Conservation (phyloP, 192 early-diverging fungal species). For the Geranomyces variabilis region DNA sequence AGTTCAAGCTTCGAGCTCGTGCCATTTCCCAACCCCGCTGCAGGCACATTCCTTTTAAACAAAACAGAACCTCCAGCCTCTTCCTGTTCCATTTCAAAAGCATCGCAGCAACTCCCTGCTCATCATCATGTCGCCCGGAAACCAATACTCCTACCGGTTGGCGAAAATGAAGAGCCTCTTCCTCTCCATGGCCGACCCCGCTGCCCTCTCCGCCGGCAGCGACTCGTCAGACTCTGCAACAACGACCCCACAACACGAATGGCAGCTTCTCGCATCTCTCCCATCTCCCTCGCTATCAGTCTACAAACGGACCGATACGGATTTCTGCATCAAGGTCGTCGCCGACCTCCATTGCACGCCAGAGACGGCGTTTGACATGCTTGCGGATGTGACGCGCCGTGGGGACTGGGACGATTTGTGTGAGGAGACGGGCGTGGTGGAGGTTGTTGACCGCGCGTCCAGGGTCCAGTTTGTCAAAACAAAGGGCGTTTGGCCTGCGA, state of each 20-base stretch:
- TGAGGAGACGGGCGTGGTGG: slow-evolving; percentile 42
- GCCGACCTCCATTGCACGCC: slow-evolving; percentile 46
- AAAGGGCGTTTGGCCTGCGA: slow-evolving; percentile 50
- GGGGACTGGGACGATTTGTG: slow-evolving; percentile 50
- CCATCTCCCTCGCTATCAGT: slow-evolving; percentile 27
- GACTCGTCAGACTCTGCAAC: not conserved
- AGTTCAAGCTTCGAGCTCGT: too few species aligned
- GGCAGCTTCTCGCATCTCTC: slow-evolving; percentile 23
- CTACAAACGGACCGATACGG: slow-evolving; percentile 33
- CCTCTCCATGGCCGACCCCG: slow-evolving; percentile 2
- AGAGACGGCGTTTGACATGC: slow-evolving; percentile 50
- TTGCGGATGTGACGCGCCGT: slow-evolving; percentile 40
- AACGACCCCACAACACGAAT: not conserved
- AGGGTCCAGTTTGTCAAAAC: slow-evolving; percentile 47
- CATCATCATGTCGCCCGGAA: not conserved
- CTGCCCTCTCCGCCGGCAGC: not conserved
- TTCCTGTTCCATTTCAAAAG: too few species aligned
- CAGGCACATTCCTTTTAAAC: too few species aligned
- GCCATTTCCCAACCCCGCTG: too few species aligned
- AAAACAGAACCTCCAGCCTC: too few species aligned
- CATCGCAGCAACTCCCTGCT: too few species aligned
- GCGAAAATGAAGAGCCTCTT: not conserved
- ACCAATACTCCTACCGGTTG: not conserved
- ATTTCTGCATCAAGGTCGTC: slow-evolving; percentile 49
- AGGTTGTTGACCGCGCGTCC: slow-evolving; percentile 30